Conservation (phyloP, 1,139 yeast species). For the Sugiyamaella pinicola region DNA sequence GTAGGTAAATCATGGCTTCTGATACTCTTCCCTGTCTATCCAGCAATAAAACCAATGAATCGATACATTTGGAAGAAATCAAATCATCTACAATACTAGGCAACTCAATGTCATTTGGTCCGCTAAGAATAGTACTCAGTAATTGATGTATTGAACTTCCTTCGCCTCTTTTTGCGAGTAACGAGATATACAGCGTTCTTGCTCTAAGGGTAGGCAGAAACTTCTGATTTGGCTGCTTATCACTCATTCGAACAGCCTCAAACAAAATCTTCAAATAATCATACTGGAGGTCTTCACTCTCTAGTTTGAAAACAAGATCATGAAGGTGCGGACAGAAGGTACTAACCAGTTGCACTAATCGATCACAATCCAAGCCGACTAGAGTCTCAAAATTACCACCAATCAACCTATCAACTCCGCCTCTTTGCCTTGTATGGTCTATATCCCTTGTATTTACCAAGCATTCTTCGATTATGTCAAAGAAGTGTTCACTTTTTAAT, state of each 20-base stretch:
- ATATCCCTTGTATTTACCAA: constrained; percentile 26
- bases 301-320: constrained; percentile 32
- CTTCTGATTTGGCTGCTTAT: constrained; percentile 21
- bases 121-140: constrained; percentile 31
- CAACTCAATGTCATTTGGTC: constrained; percentile 38
- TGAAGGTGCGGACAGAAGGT: constrained; percentile 33
- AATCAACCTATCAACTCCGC: constrained; percentile 28
- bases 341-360: constrained; percentile 31
- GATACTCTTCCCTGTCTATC: constrained; percentile 34
- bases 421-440: constrained; percentile 28
- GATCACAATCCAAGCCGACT: constrained; percentile 26
- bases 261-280: constrained; percentile 33
- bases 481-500: constrained; percentile 23
- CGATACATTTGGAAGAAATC: constrained; percentile 35
- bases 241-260: constrained; percentile 23
- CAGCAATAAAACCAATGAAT: constrained; percentile 37
- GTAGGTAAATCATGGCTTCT: constrained; percentile 42
- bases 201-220: constrained; percentile 31
- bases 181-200: constrained; percentile 35
- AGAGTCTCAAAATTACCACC: constrained; percentile 30
- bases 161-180: constrained; percentile 32
- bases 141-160: constrained; percentile 30
- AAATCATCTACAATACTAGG: constrained; percentile 39
- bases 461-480: constrained; percentile 39
- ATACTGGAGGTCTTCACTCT: constrained; percentile 30